Conservation (phyloP, 805 yeast species). For the Starmerella sirachaensis region DNA sequence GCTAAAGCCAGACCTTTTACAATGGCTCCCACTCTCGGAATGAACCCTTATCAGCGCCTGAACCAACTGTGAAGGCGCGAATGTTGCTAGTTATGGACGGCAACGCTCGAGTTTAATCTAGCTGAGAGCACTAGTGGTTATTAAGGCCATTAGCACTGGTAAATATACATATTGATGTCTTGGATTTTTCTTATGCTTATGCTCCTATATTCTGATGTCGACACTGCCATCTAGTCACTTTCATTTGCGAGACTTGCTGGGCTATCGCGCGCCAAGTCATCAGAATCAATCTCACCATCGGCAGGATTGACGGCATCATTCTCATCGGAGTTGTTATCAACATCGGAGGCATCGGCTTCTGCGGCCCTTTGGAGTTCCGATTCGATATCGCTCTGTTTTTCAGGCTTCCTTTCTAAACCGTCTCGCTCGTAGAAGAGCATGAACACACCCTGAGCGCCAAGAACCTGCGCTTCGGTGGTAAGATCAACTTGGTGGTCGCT, state of each 20-base stretch:
- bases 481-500: conserved; percentile 80
- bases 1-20: conserved; percentile 6
- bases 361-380: too few species aligned
- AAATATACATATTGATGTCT: too few species aligned
- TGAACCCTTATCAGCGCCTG: too few species aligned
- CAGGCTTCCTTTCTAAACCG: conserved; percentile 10
- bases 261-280: not conserved
- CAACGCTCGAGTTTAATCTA: too few species aligned
- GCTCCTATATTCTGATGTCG: too few species aligned
- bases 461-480: conserved; percentile 69
- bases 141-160: too few species aligned
- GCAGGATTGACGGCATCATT: not conserved
- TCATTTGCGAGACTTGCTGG: not conserved
- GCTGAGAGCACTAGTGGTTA: too few species aligned
- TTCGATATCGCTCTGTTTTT: conserved; percentile 5
- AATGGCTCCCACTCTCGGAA: conserved; percentile 10
- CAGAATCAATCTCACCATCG: not conserved
- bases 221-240: too few species aligned
- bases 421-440: conserved; percentile 73
- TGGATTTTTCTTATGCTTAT: too few species aligned
- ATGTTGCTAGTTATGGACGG: too few species aligned
- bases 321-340: not conserved
- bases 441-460: conserved; percentile 74
- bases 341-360: too few species aligned
- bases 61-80: too few species aligned